phyloP scores from a whole-genome alignment of 2,329 filamentous ascomycete genomes.

The Colletotrichum sp. region DNA sequence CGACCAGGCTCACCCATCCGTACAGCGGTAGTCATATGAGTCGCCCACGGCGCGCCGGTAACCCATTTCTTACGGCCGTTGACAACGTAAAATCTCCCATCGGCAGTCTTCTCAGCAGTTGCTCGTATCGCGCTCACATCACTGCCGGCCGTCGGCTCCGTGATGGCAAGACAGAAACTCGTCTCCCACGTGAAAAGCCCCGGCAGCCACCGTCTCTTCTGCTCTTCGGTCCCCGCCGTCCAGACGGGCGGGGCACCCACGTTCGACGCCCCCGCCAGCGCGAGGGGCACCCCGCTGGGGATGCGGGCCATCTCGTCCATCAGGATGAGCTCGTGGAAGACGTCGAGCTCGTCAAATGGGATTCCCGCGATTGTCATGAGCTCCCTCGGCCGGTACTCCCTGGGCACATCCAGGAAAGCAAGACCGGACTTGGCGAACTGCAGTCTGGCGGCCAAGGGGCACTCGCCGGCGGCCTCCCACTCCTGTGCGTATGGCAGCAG shows the following conservation, averaged over 20 bases:
- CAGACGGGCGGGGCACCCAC: slow-evolving; percentile 71
- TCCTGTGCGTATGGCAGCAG: slow-evolving; percentile 64
- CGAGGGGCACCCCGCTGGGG: slow-evolving; percentile 61
- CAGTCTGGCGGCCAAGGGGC: slow-evolving; percentile 46
- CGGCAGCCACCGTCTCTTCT: slow-evolving; percentile 64
- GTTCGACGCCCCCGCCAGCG: slow-evolving; percentile 62
- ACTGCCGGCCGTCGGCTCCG: slow-evolving; percentile 64
- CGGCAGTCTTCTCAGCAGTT: slow-evolving; percentile 51
- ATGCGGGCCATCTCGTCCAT: slow-evolving; percentile 61
- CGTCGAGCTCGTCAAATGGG: slow-evolving; percentile 55
- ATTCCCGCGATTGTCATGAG: slow-evolving; percentile 42
- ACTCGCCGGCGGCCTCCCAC: slow-evolving; percentile 65
- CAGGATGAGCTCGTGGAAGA: slow-evolving; percentile 60
- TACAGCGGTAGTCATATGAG: slow-evolving; percentile 67
- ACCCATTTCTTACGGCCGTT: slow-evolving; percentile 75
- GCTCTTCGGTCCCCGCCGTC: slow-evolving; percentile 64
- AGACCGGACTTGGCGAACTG: slow-evolving; percentile 44
- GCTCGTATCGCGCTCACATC: slow-evolving; percentile 67
- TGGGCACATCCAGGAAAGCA: slow-evolving; percentile 37
- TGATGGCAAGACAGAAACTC: slow-evolving; percentile 68
- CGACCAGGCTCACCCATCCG: slow-evolving; percentile 61
- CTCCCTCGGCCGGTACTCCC: slow-evolving; percentile 31
- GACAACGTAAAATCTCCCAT: slow-evolving; percentile 62
- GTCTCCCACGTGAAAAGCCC: slow-evolving; percentile 63
- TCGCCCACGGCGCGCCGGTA: slow-evolving; percentile 64